Base-by-base conservation (phyloP, 805 yeast genomes). In the Candida maris region DNA sequence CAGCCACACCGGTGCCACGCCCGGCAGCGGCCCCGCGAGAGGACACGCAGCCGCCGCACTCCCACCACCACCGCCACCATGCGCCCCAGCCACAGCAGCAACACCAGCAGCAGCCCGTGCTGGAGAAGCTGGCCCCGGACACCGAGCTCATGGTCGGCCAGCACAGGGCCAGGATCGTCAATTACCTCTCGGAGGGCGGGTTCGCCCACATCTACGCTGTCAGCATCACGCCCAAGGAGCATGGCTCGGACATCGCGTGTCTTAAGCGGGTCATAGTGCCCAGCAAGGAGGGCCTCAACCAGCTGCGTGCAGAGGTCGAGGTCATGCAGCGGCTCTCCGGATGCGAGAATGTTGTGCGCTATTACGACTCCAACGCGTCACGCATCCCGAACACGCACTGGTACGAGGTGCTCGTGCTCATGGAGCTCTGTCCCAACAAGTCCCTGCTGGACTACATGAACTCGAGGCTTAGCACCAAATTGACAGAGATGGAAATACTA, bases 401-500 rank as follows among this genome's bases (percentile, higher is more conserved):
- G 30, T 93, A 86, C 58, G 97, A 91, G 62, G 97, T 93, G 6
- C 68, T 91, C 37, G 77, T 91, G 28, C 68, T 91, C 46, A 93
- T 91, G 97, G 98, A 91, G 59, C 75, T 81, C 50, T 91, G 98
- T 57, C 81, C 95, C 8, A 85, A 84, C 57, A 75, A 83, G 45
- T 86, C 95, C 13, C 73, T 95, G 31, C 70, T 91, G 42, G 96
- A 93, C 56, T 89, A 73, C 55, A 89, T 91, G 97, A 93, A 91
- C 61, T 73, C 81, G 14, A 72, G 89, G 35, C 72, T 91, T 38
- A 77, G 84, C 44, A 81, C 86, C 9, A 91, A 89, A 56, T 69
- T 91, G 35, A 65, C 74, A 0, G 94, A 85, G 52, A 62, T 65
- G 9, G 96, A 91, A 61, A 82, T 93, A 29, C 65, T 87, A 41